Percentiles rank a stretch among this genome's conserved stretches.
Evolutionary conservation across 139 green algal species (phyloP).

Genomic region (Closterium sp.): DNA sequence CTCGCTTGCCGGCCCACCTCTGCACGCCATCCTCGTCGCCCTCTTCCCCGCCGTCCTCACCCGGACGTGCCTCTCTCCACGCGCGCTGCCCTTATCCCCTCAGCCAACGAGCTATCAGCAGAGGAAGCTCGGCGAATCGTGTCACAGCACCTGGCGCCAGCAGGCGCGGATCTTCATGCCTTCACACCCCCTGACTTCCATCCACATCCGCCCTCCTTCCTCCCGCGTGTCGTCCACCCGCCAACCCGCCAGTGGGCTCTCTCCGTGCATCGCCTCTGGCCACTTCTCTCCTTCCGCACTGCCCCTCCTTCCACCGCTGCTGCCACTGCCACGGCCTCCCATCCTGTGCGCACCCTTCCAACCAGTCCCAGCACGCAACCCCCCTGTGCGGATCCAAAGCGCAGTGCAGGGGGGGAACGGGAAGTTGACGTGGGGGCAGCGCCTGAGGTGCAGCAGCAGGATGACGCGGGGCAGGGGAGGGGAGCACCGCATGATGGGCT

Average conservation of each 20-base stretch:
- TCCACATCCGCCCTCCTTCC: constrained; percentile 21
- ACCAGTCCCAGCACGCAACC: background rate
- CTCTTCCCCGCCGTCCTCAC: background rate
- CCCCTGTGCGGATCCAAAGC: background rate
- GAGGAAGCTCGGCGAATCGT: background rate
- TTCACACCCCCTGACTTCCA: constrained; percentile 24
- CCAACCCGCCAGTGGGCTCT: constrained; percentile 28
- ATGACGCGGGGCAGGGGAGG: background rate
- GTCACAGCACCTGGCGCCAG: background rate
- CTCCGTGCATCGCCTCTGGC: constrained; percentile 37
- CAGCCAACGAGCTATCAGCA: background rate
- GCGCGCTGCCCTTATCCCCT: background rate
- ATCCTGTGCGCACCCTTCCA: background rate
- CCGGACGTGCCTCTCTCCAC: background rate
- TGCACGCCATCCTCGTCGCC: background rate
- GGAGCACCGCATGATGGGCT: background rate
- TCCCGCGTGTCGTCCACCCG: constrained; percentile 8
- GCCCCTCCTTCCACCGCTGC: background rate
- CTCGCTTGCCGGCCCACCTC: background rate
- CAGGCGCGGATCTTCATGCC: constrained; percentile 31
- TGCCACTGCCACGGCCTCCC: background rate
- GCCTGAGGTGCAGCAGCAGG: background rate
- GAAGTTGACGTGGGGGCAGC: background rate
- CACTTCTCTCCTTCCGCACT: constrained; percentile 9
- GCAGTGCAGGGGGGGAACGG: background rate